A percentile compares a stretch with the other conserved stretches of the same genome.
These are phyloP conservation scores for Candida glucosophila DNA, from an alignment of 1,139 yeast species.

Conservation along the genomic window DNA sequence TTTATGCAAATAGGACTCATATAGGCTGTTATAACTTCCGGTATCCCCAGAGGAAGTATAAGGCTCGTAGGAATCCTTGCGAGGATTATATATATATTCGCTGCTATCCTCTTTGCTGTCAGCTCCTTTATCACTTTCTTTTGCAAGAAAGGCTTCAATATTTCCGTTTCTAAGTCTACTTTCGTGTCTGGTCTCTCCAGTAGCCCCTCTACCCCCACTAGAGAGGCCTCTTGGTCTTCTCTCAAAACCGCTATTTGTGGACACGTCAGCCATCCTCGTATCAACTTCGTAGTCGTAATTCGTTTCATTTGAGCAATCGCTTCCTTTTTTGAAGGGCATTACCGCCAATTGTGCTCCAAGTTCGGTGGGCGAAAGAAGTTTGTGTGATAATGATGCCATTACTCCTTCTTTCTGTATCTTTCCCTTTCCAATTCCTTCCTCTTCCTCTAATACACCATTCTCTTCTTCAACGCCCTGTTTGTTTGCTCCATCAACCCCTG, in stretches of 20 bases:
- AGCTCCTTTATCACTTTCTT: too few relatives aligned
- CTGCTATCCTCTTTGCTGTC: too few relatives aligned
- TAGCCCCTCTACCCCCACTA: too few relatives aligned
- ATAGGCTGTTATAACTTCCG: slow-evolving; percentile 8
- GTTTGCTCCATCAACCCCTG: neutral
- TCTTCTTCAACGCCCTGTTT: slow-evolving; percentile 2
- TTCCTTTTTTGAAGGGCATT: slow-evolving; percentile 10
- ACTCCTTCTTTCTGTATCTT: slow-evolving; percentile 5
- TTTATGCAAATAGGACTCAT: slow-evolving; percentile 11
- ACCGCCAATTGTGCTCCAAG: slow-evolving; percentile 33
- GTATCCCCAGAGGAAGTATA: neutral
- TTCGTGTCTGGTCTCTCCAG: too few relatives aligned
- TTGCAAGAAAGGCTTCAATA: too few relatives aligned
- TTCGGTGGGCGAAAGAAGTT: slow-evolving; percentile 25
- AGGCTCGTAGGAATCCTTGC: slow-evolving; percentile 12
- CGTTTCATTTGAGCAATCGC: neutral
- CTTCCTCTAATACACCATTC: slow-evolving; percentile 5
- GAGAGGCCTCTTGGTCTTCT: too few relatives aligned
- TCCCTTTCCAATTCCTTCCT: slow-evolving; percentile 1
- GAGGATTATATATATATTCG: slow-evolving; percentile 16
- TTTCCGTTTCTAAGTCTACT: too few relatives aligned
- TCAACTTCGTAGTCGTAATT: slow-evolving; percentile 17
- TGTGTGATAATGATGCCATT: slow-evolving; percentile 10
- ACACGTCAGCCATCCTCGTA: slow-evolving; percentile 7
- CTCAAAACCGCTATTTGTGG: too few relatives aligned